Base-by-base conservation (phyloP, 2,329 filamentous ascomycete species). In the Fusarium sp. region DNA sequence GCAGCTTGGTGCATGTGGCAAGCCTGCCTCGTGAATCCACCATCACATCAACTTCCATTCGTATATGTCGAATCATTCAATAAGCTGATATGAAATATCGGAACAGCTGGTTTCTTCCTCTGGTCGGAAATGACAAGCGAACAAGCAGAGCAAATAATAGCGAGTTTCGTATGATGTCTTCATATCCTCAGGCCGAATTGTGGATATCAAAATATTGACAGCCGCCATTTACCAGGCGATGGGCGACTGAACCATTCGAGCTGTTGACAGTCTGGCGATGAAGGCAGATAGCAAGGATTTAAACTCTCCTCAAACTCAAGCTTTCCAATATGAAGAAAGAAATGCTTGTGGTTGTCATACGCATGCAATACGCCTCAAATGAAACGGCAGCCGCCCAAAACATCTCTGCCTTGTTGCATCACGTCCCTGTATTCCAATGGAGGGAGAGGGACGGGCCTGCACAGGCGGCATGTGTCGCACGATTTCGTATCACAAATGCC, bases 401-500 rank as follows among this genome's bases (percentile, higher is more conserved):
- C 32, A 39, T 39, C 36, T 43, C 36, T 32, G 29, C 41, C 17
- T 44, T 42, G 43, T 48, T 44, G 57, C 52, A 42, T 58, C 44
- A 19, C 52, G 38, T 53, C 44, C 29, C 27, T 56, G 41, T 41
- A 45, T 45, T 37, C 27, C 51, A 29, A 46, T 33, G 41, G 37
- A 45, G 47, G 44, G 42, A 25, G 38, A 42, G 37, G 43, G 36
- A 50, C 19, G 35, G 49, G 49, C 44, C 33, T 44, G 38, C 35
- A 43, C 45, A 58, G 17, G 46, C 47, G 47, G 46, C 42, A 57
- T 68, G 56, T 55, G 65, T 70, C 49, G 60, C 65, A 68, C 63
- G 63, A 49, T 53, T 57, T 48, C 35, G 48, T 48, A 53, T 35
- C 49, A 58, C 59, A 39, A 59, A 44, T 59, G 33, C 36, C 35